phyloP scores from a whole-genome alignment of 2,329 filamentous ascomycete genomes.

The Colletotrichum tropicale region DNA sequence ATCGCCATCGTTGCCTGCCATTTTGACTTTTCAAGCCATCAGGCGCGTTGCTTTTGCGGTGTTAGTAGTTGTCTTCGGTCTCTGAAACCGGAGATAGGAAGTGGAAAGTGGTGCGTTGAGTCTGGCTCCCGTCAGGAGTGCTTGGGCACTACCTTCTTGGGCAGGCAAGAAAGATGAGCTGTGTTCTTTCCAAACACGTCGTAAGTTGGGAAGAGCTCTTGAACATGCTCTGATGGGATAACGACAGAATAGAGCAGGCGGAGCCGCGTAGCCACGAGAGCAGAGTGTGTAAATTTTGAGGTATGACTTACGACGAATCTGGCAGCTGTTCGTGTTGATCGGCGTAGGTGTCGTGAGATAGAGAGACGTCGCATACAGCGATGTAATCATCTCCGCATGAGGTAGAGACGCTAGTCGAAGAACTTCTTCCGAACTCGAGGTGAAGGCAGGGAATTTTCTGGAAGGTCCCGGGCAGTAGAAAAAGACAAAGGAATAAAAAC shows the following conservation, averaged over 20 bases:
- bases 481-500: background rate
- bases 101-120: background rate
- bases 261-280: background rate
- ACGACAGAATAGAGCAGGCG: background rate
- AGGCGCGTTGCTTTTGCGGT: background rate
- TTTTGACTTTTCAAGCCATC: constrained; percentile 21
- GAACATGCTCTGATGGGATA: background rate
- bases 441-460: background rate
- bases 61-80: background rate
- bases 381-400: background rate
- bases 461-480: background rate
- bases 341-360: background rate
- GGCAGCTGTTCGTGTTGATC: background rate
- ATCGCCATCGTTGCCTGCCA: constrained; percentile 52
- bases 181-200: background rate
- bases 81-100: background rate
- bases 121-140: background rate
- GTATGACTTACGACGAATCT: background rate
- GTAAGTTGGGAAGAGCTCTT: background rate
- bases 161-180: background rate
- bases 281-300: background rate
- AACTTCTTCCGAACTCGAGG: background rate
- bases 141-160: background rate
- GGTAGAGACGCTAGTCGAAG: background rate
- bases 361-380: background rate